These are phyloP conservation scores for Nannochloropsis granulata DNA, from an alignment of 108 stramenopile species.

Conservation along the genomic window DNA sequence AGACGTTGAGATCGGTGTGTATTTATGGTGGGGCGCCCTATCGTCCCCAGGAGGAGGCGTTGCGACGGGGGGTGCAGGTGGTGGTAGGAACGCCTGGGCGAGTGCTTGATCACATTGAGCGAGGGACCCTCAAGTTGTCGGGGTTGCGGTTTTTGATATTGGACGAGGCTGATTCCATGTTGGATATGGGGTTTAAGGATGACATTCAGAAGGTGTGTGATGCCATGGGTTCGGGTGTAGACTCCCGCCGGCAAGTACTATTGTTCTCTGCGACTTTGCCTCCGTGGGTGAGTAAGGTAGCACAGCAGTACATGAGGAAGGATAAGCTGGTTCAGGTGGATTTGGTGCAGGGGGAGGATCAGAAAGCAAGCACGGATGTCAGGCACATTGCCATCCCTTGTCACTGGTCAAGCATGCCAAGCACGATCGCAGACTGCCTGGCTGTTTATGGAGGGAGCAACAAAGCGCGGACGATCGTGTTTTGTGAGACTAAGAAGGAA, in stretches of 20 bases:
- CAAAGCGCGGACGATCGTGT: conserved; percentile 94
- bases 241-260: conserved; percentile 62
- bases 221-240: conserved; percentile 49
- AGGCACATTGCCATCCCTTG: conserved; percentile 79
- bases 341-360: conserved; percentile 52
- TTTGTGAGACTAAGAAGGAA: conserved; percentile 84
- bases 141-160: conserved; percentile 52
- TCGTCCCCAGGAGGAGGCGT: conserved; percentile 50
- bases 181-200: conserved; percentile 99
- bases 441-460: conserved; percentile 55
- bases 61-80: conserved; percentile 73
- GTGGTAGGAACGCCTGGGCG: conserved; percentile 98
- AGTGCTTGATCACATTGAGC: conserved; percentile 82
- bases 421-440: conserved; percentile 73
- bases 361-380: conserved; percentile 75
- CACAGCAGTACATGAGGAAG: conserved; percentile 55
- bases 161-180: conserved; percentile 98
- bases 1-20: conserved; percentile 55
- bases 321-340: conserved; percentile 70
- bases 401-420: conserved; percentile 62
- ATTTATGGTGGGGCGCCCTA: conserved; percentile 97
- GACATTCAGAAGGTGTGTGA: conserved; percentile 82
- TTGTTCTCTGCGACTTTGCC: conserved; percentile 97
- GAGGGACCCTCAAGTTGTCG: conserved; percentile 68
- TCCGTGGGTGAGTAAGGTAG: conserved; percentile 81